These are phyloP conservation scores for Globisporangium alternatum DNA, from an alignment of 352 stramenopile genomes.

Conservation along the genomic window DNA sequence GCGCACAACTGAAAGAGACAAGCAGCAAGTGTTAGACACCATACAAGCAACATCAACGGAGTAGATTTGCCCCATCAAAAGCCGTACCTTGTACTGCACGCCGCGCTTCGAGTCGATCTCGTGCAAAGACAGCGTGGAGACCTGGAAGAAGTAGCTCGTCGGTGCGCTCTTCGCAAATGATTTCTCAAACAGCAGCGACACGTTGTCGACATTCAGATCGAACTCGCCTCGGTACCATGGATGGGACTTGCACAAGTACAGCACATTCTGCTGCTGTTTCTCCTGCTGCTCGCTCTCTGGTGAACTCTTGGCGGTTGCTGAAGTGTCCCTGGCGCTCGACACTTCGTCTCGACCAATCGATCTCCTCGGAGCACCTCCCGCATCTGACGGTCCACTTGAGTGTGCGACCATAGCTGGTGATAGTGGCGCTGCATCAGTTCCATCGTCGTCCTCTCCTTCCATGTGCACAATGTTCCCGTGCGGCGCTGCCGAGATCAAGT, in stretches of 20 bases:
- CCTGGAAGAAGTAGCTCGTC: conserved; percentile 83
- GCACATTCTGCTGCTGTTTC: conserved; percentile 39
- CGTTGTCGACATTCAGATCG: conserved; percentile 69
- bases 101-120: conserved; percentile 83
- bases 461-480: conserved; percentile 77
- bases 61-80: neutral
- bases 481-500: conserved; percentile 53
- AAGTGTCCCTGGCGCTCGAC: neutral
- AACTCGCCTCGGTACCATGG: conserved; percentile 78
- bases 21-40: conserved; percentile 3
- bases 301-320: neutral
- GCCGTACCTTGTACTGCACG: conserved; percentile 74
- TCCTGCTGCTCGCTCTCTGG: conserved; percentile 13
- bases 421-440: conserved; percentile 10
- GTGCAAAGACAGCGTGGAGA: conserved; percentile 68
- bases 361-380: neutral
- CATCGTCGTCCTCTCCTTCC: conserved; percentile 32
- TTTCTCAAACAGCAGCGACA: conserved; percentile 82
- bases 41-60: neutral
- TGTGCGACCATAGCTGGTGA: neutral
- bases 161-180: conserved; percentile 70
- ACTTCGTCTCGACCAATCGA: conserved; percentile 5
- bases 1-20: conserved; percentile 50
- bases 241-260: conserved; percentile 78
- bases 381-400: neutral